These are phyloP conservation scores for Hyphopichia wangnamkhiaoensis DNA, from an alignment of 1,139 yeast genomes.

Conservation along the genomic window DNA sequence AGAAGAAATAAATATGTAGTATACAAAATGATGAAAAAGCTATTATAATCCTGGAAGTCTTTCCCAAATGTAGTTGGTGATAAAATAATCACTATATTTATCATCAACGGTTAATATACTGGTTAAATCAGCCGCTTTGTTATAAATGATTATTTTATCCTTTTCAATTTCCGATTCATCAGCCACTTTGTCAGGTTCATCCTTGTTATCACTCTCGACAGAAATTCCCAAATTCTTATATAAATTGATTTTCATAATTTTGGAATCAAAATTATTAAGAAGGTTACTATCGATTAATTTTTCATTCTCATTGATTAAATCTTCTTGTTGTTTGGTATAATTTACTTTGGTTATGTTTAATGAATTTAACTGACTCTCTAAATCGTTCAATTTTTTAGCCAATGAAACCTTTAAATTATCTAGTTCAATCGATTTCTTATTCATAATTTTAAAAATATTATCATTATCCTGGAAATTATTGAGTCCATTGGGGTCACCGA, in stretches of 20 bases:
- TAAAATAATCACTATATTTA: conserved; percentile 61
- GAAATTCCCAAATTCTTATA: conserved; percentile 47
- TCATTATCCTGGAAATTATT: conserved; percentile 10
- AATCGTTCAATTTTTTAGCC: conserved; percentile 58
- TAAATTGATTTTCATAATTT: conserved; percentile 43
- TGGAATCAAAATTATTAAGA: conserved; percentile 31
- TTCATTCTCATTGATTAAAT: conserved; percentile 22
- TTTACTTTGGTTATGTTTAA: conserved; percentile 45
- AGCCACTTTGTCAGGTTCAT: conserved; percentile 6
- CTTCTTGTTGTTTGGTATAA: conserved; percentile 32
- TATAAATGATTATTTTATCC: conserved; percentile 50
- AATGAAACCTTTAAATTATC: conserved; percentile 54
- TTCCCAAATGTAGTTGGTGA: conserved; percentile 75
- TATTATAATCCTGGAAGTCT: conserved; percentile 23
- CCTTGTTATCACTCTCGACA: conserved; percentile 25
- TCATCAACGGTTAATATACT: conserved; percentile 58
- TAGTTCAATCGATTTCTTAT: conserved; percentile 31
- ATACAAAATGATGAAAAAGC: background rate
- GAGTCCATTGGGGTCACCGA: background rate
- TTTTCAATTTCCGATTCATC: conserved; percentile 10
- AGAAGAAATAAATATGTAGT: background rate
- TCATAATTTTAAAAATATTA: conserved; percentile 29
- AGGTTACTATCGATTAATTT: conserved; percentile 25
- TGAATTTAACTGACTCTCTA: conserved; percentile 53
- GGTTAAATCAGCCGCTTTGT: conserved; percentile 47